Percentiles rank a stretch among this genome's conserved stretches.
These are phyloP conservation scores for Camelina hispida DNA, from an alignment of 345 rosid species.

Conservation along the genomic window DNA sequence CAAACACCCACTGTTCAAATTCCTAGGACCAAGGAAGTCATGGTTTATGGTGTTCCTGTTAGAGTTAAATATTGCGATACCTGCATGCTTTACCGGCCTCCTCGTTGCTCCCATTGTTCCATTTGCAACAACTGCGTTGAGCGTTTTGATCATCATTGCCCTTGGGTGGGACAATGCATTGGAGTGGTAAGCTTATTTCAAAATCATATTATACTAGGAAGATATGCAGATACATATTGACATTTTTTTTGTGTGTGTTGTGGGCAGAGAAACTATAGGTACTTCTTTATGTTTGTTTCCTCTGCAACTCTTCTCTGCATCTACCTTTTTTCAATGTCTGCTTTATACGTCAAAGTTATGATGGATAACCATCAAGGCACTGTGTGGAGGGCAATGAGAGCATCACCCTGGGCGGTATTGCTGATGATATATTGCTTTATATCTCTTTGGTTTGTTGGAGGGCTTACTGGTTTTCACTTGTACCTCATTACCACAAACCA, in stretches of 20 bases:
- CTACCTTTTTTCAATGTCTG: conserved; percentile 85
- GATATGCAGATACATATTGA: neutral
- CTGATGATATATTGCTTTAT: conserved; percentile 88
- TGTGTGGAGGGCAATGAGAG: conserved; percentile 89
- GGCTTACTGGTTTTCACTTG: conserved; percentile 91
- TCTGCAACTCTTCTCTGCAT: conserved; percentile 88
- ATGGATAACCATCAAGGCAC: conserved; percentile 70
- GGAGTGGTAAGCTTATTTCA: conserved; percentile 72
- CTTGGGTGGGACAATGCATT: conserved; percentile 99
- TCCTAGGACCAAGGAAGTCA: conserved; percentile 86
- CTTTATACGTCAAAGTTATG: conserved; percentile 78
- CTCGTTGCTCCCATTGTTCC: conserved; percentile 86
- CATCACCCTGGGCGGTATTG: conserved; percentile 82
- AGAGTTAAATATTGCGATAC: conserved; percentile 95
- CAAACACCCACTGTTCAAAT: conserved; percentile 85
- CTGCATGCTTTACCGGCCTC: conserved; percentile 98
- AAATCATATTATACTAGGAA: neutral
- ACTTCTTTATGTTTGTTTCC: conserved; percentile 94
- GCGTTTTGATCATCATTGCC: conserved; percentile 99
- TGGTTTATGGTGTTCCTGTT: conserved; percentile 77
- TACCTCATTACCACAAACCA: conserved; percentile 92
- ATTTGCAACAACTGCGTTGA: conserved; percentile 73
- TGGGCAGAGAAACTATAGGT: conserved; percentile 96
- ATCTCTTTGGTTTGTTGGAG: conserved; percentile 93
- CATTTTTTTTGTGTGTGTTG: conserved; percentile 6